Evolutionary conservation across 164 flowering plant genomes (phyloP).

Genomic region (Vitis riparia): DNA sequence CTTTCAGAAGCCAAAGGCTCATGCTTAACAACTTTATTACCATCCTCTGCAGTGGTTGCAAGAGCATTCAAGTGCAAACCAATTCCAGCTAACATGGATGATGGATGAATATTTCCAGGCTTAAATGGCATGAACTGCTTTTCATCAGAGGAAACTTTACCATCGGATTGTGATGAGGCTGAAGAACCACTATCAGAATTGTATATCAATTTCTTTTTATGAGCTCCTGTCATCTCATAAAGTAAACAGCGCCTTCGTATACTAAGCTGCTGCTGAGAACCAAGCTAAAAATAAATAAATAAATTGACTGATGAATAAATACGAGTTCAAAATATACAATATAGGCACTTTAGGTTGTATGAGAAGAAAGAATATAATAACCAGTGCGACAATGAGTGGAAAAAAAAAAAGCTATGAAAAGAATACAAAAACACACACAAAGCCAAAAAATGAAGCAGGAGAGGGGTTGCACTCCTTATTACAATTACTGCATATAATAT

Average conservation of each 20-base stretch:
- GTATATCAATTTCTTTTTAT: slow-evolving; percentile 5
- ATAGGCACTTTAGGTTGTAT: background rate
- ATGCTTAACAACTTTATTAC: slow-evolving; percentile 1
- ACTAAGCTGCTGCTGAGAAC: slow-evolving; percentile 11
- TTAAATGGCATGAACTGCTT: slow-evolving; percentile 1
- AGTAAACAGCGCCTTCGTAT: slow-evolving; percentile 29
- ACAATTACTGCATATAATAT: background rate
- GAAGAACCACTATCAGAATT: slow-evolving; percentile 8
- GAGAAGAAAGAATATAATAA: background rate
- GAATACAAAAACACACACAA: background rate
- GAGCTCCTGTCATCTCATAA: slow-evolving; percentile 25
- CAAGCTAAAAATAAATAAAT: background rate
- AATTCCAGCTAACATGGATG: slow-evolving; percentile 14
- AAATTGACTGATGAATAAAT: background rate
- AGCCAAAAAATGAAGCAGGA: background rate
- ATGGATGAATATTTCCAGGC: background rate
- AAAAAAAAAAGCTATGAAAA: background rate
- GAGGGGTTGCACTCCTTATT: too few relatives aligned
- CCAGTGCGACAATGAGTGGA: background rate
- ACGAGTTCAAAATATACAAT: background rate
- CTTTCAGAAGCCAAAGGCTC: slow-evolving; percentile 15
- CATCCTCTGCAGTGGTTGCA: slow-evolving; percentile 13
- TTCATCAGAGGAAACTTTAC: slow-evolving; percentile 1
- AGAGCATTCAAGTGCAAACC: slow-evolving; percentile 44
- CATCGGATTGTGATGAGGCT: background rate